Conservation (phyloP, 176 grass and related monocot species). For the Avena eriantha region DNA sequence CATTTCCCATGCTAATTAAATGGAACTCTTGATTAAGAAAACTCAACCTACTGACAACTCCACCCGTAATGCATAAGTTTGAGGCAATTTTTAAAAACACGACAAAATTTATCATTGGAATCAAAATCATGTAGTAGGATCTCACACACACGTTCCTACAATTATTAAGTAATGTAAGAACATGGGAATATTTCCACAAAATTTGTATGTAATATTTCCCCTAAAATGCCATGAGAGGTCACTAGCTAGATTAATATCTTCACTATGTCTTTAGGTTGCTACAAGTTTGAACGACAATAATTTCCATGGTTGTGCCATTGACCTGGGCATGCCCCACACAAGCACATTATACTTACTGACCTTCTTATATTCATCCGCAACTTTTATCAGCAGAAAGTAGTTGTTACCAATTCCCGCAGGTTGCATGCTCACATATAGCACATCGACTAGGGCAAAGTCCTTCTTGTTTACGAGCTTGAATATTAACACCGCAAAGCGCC, state of each 20-base stretch:
- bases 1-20: too few species aligned
- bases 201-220: too few species aligned
- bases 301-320: constrained; percentile 41
- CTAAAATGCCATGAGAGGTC: neutral
- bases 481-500: constrained; percentile 35
- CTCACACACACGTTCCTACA: too few species aligned
- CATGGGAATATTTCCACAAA: too few species aligned
- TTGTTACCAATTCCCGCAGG: constrained; percentile 20
- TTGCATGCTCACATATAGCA: constrained; percentile 44
- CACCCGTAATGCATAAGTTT: too few species aligned
- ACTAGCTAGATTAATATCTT: neutral
- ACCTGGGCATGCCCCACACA: constrained; percentile 26
- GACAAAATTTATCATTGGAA: too few species aligned
- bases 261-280: neutral
- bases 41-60: too few species aligned
- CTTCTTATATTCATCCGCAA: constrained; percentile 37
- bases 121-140: too few species aligned
- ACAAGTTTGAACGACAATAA: constrained; percentile 28
- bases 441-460: constrained; percentile 29
- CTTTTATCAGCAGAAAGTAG: constrained; percentile 42
- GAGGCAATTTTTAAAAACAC: too few species aligned
- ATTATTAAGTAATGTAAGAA: too few species aligned
- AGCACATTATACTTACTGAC: constrained; percentile 38
- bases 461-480: constrained; percentile 25
- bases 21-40: too few species aligned